Base-by-base conservation (phyloP, 2,329 filamentous ascomycete species). In the Eutypa lata region DNA sequence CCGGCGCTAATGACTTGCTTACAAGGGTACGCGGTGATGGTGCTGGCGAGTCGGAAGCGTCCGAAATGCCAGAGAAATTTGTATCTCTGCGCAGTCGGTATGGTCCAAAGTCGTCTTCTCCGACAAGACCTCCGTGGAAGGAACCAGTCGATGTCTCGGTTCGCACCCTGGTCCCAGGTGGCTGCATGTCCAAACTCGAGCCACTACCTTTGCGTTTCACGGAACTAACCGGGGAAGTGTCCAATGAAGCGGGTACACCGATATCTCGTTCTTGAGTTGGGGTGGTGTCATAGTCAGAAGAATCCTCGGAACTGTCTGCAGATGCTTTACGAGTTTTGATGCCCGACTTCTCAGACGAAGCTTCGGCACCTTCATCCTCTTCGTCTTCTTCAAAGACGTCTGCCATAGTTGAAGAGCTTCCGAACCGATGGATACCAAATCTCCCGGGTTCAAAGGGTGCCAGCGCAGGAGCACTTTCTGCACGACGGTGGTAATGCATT, bases 361-460 rank as follows among this genome's bases (percentile, higher is more conserved):
- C 64, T 44, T 65, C 64, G 18, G 59, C 57, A 21, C 58, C 79
- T 2, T 76, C 74, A 1, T 82, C 79, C 61, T 90, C 87, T 57
- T 91, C 89, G 26, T 92, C 89, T 61, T 93, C 90, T 65, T 94
- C 90, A 58, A 93, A 94, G 1, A 94, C 90, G 65, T 93, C 90
- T 0, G 87, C 89, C 89, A 94, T 92, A 0, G 87, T 87, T 0
- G 87, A 85, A 59, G 82, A 83, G 67, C 84, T 88, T 38, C 80
- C 81, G 49, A 86, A 85, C 16, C 83, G 78, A 53, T 82, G 79
- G 50, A 87, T 81, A 26, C 77, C 77, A n/a, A 81, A 74, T 22
- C 79, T 72, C 40, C 74, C 76, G 55, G 73, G 72, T 52, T 92
- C 89, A 61, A 93, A 93, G 0, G 88, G 86, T 13, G 83, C 84